phyloP scores from a whole-genome alignment of 208 protist species.

The Leishmania braziliensis region DNA sequence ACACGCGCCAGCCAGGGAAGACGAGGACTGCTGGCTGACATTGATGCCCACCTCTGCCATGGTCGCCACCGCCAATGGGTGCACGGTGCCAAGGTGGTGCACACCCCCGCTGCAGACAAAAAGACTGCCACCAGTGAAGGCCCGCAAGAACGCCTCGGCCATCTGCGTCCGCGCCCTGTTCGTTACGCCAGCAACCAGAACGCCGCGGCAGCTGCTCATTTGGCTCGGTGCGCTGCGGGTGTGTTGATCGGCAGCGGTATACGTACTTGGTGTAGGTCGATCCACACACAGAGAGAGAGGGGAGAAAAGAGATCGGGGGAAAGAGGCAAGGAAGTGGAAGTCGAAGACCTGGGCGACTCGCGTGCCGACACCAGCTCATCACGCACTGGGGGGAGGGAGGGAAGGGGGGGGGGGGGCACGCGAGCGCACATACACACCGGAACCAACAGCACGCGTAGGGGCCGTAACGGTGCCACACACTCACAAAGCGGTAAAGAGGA shows the following conservation, averaged over 20 bases:
- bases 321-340: neutral
- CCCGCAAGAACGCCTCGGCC: slow-evolving; percentile 77
- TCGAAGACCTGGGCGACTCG: neutral
- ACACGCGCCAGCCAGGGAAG: slow-evolving; percentile 56
- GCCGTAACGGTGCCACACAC: neutral
- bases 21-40: slow-evolving; percentile 48
- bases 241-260: slow-evolving; percentile 1
- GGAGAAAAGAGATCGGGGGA: neutral
- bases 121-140: slow-evolving; percentile 49
- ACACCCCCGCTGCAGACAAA: slow-evolving; percentile 79
- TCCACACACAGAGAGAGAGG: neutral
- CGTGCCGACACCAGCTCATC: neutral
- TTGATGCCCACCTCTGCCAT: slow-evolving; percentile 66
- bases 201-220: slow-evolving; percentile 77
- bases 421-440: too few species aligned
- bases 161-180: slow-evolving; percentile 86
- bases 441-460: too few species aligned
- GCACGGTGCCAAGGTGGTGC: slow-evolving; percentile 50
- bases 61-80: slow-evolving; percentile 67
- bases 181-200: slow-evolving; percentile 74
- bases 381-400: neutral
- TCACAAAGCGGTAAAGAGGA: neutral
- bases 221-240: neutral
- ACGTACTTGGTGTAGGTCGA: neutral
- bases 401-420: neutral